Evolutionary conservation across 345 rosid species (phyloP), one percentile per base, ranked within the genome.

Genomic region (Acer negundo): DNA sequence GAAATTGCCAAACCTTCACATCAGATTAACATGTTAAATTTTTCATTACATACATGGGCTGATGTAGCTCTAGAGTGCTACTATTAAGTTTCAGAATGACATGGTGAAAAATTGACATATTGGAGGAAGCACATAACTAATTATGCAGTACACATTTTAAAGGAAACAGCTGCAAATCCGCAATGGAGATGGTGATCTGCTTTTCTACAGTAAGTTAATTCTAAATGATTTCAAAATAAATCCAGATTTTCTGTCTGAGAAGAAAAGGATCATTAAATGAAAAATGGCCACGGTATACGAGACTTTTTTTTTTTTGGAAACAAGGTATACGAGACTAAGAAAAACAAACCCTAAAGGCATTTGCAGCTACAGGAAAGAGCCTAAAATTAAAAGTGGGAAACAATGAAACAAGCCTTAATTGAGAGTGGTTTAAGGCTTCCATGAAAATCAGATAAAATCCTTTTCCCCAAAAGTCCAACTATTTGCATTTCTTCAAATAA

Each of bases 41-140:
- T 31, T 31, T 31, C 17, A 49, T 67, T 10, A 67, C 10, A 26
- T 64, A 64, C 12, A 26, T 2, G 13, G 9, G 40, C 35, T 65
- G 2, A 40, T 42, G 70, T 20, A 49, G 51, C 53, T 22, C 35
- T 9, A 47, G n/a, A 23, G 17, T 69, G 24, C 44, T 3, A 69
- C 28, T 12, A 23, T 11, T 6, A 69, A 46, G 38, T 42, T 68
- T 68, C 6, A 35, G 38, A 35, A 68, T 69, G 59, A 55, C 59
- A 47, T 47, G 19, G 35, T 23, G 7, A 23, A 69, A 49, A 5
- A 23, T 47, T 20, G 26, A 28, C 73, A 23, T 13, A 47, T 2
- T 69, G 31, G 23, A 46, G 56, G 38, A n/a, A 69, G 31, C 58
- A 69, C n/a, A 44, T 22, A 69, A 12, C 72, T 69, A 69, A 22